Base-by-base conservation (phyloP, 1,284 basidiomycete genomes). In the Amylostereum chailletii region DNA sequence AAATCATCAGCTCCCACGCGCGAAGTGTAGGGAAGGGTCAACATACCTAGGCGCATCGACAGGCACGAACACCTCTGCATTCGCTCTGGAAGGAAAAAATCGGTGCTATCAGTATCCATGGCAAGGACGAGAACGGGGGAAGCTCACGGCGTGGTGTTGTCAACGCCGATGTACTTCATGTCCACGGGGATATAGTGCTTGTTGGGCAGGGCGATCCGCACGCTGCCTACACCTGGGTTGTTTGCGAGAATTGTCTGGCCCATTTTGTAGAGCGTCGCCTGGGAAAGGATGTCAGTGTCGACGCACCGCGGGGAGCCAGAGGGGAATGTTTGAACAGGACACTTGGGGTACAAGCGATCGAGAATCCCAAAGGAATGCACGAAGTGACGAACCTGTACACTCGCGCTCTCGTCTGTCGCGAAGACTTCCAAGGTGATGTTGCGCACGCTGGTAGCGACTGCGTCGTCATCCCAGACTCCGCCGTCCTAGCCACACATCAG, bases 231-330 rank as follows among this genome's bases (percentile, higher is more conserved):
- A 3, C 72, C 72, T 27, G 64, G 63, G 62, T 91, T 87, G 62
- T 85, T 77, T 4, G 66, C 65, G 32, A 95, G 69, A 53, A 96
- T 76, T 4, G 75, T 74, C 57, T 87, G 77, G 1, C 77, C 88
- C 81, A 96, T 96, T 67, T 87, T 89, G 77, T 86, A 96, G 51
- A 94, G 72, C 42, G 92, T 95, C 9, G 93, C 92, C 83, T 92
- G 60, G 27, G 27, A 56, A 48, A 26, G 19, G 19, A 19, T 19
- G 19, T 19, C 19, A 19, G 19, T 19, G 19, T 19, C 19, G 19
- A 1, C 19, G 6, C 34, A 32, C 3, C 31, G 7, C 6, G 26
- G 1, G 10, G 11, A 33, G 31, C 10, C 11, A 10, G 29, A 27
- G 29, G 26, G 27, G 8, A 34, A 50, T 7, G 39, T 31, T 27